Base-by-base conservation (phyloP, 257 asterid genomes). In the Jacaranda mimosifolia region DNA sequence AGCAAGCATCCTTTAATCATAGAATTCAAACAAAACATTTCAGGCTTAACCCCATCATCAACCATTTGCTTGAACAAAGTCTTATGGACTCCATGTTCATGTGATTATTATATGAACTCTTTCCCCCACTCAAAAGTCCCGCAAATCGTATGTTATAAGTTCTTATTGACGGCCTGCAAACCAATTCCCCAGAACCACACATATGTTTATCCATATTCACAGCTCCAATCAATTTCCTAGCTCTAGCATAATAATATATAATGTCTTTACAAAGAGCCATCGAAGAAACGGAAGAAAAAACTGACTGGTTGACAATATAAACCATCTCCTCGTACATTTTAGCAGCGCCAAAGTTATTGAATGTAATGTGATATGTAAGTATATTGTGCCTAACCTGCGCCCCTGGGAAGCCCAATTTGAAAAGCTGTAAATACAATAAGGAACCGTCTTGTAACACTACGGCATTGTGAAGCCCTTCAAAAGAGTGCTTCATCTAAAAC, bases 1-100 rank as follows among this genome's bases (percentile, higher is more conserved):
- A 94, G 86, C 79, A 94, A 97, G 68, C 92, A 94, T 5, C 98
- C 98, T 76, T 94, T 92, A 75, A 94, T 94, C 97, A 94, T 84
- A 63, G 85, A 88, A 83, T 94, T 92, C 89, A 92, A 83, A 39
- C 94, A 80, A 73, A 88, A 86, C 9, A 92, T 72, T 85, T 94
- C 98, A 13, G 98, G 98, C 84, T 94, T 94, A 39, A 91, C 79
- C 57, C 93, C 96, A 86, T 92, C 97, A 70, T 83, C 91, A 48
- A 92, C 83, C 98, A 94, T 94, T 84, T 92, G 93, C 85, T 82
- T 89, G 80, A 92, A 94, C 63, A 94, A 83, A 64, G 69, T 48
- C 96, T 85, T 55, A 83, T 87, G 21, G 93, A 85, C 75, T 89
- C 97, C 98, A 92, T 91, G 75, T 92, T 92, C 87, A 94, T 77